Evolutionary conservation across 192 early-diverging fungal species (phyloP).

Genomic region (Gryganskiella cystojenkinii): DNA sequence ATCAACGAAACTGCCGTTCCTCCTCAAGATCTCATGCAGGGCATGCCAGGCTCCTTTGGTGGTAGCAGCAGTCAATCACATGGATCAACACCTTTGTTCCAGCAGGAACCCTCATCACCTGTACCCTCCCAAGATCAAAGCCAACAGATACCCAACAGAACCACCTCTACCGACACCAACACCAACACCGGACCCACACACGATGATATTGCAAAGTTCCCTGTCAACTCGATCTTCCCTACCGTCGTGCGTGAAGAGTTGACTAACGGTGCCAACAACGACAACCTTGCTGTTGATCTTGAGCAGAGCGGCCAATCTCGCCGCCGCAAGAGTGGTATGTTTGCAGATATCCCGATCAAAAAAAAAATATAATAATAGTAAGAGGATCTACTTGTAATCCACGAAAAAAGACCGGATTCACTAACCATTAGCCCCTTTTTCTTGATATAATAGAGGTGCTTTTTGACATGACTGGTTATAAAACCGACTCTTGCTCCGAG

Average conservation of each 20-base stretch:
- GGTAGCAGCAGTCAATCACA: no score
- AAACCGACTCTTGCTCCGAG: conserved; percentile 49
- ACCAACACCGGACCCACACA: background rate
- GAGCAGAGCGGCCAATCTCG: background rate
- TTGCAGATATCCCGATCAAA: background rate
- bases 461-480: conserved; percentile 64
- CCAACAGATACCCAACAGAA: conserved; percentile 8
- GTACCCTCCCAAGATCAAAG: conserved; percentile 6
- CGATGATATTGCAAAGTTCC: conserved; percentile 7
- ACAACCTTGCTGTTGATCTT: conserved; percentile 1
- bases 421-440: background rate
- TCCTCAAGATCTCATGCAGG: background rate
- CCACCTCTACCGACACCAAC: background rate
- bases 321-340: conserved; percentile 44
- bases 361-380: no score
- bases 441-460: conserved; percentile 29
- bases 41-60: conserved; percentile 45
- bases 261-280: background rate
- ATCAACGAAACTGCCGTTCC: conserved; percentile 8
- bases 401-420: no score
- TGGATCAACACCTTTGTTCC: conserved; percentile 15
- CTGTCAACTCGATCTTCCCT: conserved; percentile 34
- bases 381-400: no score
- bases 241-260: conserved; percentile 28
- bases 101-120: conserved; percentile 39